Percentiles rank a stretch among this genome's conserved stretches.
phyloP scores from a whole-genome alignment of 305 asterid genomes.

The Fraxinus angustifolia region DNA sequence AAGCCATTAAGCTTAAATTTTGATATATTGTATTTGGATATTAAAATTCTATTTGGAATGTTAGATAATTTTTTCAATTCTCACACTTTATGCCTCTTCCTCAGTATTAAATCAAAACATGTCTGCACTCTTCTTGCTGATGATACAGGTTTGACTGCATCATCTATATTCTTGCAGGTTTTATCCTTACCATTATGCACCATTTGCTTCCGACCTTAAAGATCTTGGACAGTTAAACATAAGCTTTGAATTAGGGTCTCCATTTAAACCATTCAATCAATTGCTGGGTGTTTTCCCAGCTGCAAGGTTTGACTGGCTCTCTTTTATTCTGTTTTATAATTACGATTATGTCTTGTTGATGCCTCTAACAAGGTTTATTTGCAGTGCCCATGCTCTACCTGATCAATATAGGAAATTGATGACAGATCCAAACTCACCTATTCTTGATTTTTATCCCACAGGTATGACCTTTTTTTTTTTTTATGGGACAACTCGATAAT shows the following conservation, averaged over 20 bases:
- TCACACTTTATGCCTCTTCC: neutral
- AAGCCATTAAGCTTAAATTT: neutral
- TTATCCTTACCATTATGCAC: constrained; percentile 97
- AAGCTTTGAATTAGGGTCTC: constrained; percentile 77
- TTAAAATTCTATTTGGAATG: neutral
- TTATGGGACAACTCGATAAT: neutral
- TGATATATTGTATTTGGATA: neutral
- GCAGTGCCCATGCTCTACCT: constrained; percentile 98
- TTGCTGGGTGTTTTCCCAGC: constrained; percentile 96
- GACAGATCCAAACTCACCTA: constrained; percentile 93
- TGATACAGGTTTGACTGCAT: constrained; percentile 24
- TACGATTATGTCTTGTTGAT: neutral
- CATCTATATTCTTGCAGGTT: constrained; percentile 55
- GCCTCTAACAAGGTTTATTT: constrained; percentile 33
- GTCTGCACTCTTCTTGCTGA: constrained; percentile 8
- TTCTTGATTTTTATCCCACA: constrained; percentile 83
- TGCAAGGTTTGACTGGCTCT: constrained; percentile 59
- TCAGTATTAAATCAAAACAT: neutral
- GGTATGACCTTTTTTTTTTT: constrained; percentile 42
- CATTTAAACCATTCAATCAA: constrained; percentile 96
- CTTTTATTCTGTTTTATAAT: constrained; percentile 7
- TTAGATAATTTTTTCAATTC: neutral
- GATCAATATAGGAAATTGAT: constrained; percentile 76
- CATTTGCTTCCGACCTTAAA: constrained; percentile 95
- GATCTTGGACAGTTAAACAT: constrained; percentile 71